Percentiles rank a stretch among this genome's conserved stretches.
phyloP scores from a whole-genome alignment of 2,329 filamentous ascomycete genomes.

The Trichophyton benhamiae region DNA sequence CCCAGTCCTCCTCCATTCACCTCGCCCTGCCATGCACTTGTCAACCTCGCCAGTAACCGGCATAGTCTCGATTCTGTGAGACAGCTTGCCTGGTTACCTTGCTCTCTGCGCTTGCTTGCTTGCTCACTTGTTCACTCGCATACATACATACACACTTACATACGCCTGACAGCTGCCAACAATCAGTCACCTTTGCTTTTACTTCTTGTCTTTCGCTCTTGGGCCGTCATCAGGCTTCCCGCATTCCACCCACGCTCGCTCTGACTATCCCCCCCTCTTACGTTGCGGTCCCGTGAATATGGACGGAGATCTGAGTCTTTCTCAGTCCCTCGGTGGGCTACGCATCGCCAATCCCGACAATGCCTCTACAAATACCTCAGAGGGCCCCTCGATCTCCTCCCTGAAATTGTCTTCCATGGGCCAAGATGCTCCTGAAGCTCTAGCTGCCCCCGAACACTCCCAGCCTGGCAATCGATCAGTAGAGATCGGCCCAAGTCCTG shows the following conservation, averaged over 20 bases:
- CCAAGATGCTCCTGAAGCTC: not conserved
- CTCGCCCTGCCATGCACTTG: constrained; percentile 9
- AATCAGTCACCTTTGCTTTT: not conserved
- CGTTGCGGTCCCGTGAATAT: constrained; percentile 37
- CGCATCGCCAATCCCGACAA: constrained; percentile 95
- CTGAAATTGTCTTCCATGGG: not conserved
- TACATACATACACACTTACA: too few species aligned
- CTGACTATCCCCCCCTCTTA: not conserved
- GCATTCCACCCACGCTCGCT: not conserved
- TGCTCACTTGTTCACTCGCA: not conserved
- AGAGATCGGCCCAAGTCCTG: not conserved
- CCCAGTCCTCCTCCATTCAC: not conserved
- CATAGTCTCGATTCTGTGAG: constrained; percentile 11
- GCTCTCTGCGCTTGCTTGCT: not conserved
- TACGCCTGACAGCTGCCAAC: not conserved
- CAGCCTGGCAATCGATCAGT: not conserved
- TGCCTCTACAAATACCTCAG: constrained; percentile 35
- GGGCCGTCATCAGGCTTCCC: not conserved
- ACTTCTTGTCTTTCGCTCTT: not conserved
- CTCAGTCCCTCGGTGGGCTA: constrained; percentile 81
- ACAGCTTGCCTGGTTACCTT: constrained; percentile 9
- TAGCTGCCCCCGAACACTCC: not conserved
- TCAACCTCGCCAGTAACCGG: constrained; percentile 8
- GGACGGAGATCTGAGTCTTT: constrained; percentile 87
- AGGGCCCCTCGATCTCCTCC: constrained; percentile 9